Percentiles rank a stretch among this genome's conserved stretches.
Conservation (phyloP, 148 eudicot species). For the Nyssa sinensis region DNA sequence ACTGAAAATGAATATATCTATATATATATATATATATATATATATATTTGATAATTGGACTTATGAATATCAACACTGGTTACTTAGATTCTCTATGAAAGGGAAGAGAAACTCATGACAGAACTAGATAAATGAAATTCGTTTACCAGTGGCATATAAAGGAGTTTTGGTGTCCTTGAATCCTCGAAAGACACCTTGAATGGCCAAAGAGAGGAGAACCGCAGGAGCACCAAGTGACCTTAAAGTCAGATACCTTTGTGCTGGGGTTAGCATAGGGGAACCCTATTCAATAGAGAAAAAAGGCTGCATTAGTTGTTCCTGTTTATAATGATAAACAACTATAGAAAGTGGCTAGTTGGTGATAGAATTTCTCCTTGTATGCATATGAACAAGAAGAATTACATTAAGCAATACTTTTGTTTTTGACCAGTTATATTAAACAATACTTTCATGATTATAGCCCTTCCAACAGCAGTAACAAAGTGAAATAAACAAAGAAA, state of each 20-base stretch:
- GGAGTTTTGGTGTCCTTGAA: conserved; percentile 96
- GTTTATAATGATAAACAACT: not conserved
- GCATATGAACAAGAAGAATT: not conserved
- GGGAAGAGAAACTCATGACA: not conserved
- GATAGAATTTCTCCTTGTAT: not conserved
- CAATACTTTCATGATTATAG: not conserved
- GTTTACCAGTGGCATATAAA: conserved; percentile 80
- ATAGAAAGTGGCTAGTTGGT: not conserved
- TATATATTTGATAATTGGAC: not conserved
- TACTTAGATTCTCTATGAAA: too few species aligned
- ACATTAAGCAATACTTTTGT: not conserved
- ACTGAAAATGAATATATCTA: too few species aligned
- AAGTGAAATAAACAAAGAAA: not conserved
- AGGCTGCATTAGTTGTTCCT: not conserved
- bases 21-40: too few species aligned
- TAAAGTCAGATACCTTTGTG: conserved; percentile 62
- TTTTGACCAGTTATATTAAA: too few species aligned
- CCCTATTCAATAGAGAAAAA: conserved; percentile 34
- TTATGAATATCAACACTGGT: too few species aligned
- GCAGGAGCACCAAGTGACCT: conserved; percentile 95
- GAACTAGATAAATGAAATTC: too few species aligned
- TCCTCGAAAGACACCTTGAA: conserved; percentile 98
- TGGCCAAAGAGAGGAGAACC: conserved; percentile 88
- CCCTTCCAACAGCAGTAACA: not conserved
- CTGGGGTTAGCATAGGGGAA: conserved; percentile 83